Evolutionary conservation across 495 filamentous ascomycete species (phyloP), one percentile per base, ranked within the genome.

Genomic region (Tuber borchii): DNA sequence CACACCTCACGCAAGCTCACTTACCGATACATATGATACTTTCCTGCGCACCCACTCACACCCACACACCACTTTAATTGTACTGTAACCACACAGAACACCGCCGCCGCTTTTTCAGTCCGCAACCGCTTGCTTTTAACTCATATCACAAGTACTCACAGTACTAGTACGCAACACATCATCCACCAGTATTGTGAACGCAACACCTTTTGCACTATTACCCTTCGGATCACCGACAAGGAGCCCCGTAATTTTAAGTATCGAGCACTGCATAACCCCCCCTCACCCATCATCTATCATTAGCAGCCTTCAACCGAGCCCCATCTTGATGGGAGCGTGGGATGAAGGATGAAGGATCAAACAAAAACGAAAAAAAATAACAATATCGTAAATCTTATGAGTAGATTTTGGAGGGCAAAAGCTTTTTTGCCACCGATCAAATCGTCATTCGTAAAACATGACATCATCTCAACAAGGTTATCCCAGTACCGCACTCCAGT

Each of bases 381-480:
- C 31, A 34, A 65, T 65, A 65, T 65, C 26, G 26, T 12, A 65
- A 65, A 65, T 65, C 14, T 31, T 65, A 2, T 34, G 51, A n/a
- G 4, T 31, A n/a, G 31, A n/a, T 31, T 61, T 19, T 65, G 56
- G 56, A 65, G 56, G 56, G 56, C 56, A 61, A 61, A 65, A 65
- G 56, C 56, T 65, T 65, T 61, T 73, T 79, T 69, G 78, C 78
- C 78, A 79, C 78, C 73, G 76, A 79, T 79, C 76, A 72, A 79
- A 79, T 79, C 77, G 77, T 79, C 75, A 79, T 70, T 70, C 70
- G 77, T 65, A 79, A 71, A 61, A 73, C 76, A 73, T 79, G 78
- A 79, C 77, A 79, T 79, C 78, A 79, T 71, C 5, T 70, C 43
- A 69, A 70, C 78, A 77, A 77, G 78, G 48, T 75, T n/a, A 31